Evolutionary conservation across 768 basidiomycete species (phyloP), one percentile per base, ranked within the genome.

Genomic region (Hebeloma cylindrosporum): DNA sequence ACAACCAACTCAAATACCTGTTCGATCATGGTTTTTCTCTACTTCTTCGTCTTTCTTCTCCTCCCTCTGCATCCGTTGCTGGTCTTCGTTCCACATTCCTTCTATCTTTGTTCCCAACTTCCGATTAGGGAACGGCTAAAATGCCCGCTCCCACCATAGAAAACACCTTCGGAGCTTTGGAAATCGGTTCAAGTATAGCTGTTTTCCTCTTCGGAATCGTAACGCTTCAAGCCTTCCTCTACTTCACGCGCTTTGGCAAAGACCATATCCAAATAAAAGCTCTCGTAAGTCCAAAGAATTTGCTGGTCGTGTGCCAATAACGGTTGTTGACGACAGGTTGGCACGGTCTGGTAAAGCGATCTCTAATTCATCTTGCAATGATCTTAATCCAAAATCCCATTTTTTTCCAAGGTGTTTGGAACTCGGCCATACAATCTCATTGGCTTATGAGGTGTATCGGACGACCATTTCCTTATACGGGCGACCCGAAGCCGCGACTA

Each of bases 151-250:
- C 40, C 26, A 51, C 46, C 1, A 16, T 51, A 14, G 42, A 20
- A 3, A 51, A 53, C 30, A 56, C 58, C 1, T 43, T 59, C 20
- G 60, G 60, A 2, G 57, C 57, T 9, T 37, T 63, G 5, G 45
- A 56, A 13, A 44, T 61, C 40, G 62, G 63, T 11, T 22, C 49
- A 4, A n/a, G 50, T 17, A 35, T 60, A 6, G 48, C 62, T 1
- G 42, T 52, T 1, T 60, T 54, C 33, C 43, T 64, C 9, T 62
- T 62, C 34, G 62, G 63, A 9, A 47, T 63, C 36, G 47, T 59
- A 2, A 62, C 60, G 10, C 32, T 62, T 18, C 64, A 65, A 32
- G 8, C 31, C 10, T 45, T 41, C 42, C 16, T 49, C 4, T 65
- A 65, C 45, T 59, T 45, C 34, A 25, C 44, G 7, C 31, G 38